A percentile compares a stretch with the other conserved stretches of the same genome.
phyloP scores from a whole-genome alignment of 2,329 filamentous ascomycete species.

The Bipolaris oryzae region DNA sequence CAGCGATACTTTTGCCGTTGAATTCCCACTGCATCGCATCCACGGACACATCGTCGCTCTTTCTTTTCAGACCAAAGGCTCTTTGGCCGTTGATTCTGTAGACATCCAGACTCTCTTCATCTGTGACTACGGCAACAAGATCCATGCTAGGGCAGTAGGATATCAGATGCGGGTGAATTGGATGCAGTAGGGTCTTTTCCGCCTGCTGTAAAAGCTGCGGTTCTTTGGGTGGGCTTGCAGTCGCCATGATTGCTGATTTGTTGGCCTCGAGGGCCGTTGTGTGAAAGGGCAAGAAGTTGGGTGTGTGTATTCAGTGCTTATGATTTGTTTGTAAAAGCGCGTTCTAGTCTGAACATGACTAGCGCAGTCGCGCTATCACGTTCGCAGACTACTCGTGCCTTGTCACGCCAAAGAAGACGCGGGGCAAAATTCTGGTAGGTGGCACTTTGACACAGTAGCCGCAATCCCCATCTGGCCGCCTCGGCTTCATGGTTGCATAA shows the following conservation, averaged over 20 bases:
- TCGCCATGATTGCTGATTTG: slow-evolving; percentile 11
- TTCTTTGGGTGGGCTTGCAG: slow-evolving; percentile 2
- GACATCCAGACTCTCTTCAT: slow-evolving; percentile 72
- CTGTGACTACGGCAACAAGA: slow-evolving; percentile 74
- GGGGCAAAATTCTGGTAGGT: not conserved
- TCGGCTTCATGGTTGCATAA: not conserved
- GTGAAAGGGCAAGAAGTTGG: not conserved
- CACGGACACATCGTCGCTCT: slow-evolving; percentile 43
- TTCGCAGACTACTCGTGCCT: slow-evolving; percentile 10
- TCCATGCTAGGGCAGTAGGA: slow-evolving; percentile 86
- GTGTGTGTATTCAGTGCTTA: slow-evolving; percentile 4
- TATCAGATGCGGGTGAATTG: slow-evolving; percentile 64
- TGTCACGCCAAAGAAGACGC: not conserved
- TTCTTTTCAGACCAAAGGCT: slow-evolving; percentile 61
- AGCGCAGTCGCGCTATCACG: slow-evolving; percentile 37
- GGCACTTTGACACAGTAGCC: not conserved
- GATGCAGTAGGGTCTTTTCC: slow-evolving; percentile 51
- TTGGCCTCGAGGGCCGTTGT: slow-evolving; percentile 16
- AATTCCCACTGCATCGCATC: slow-evolving; percentile 54
- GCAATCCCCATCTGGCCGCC: not conserved
- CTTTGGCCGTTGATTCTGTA: slow-evolving; percentile 79
- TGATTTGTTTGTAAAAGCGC: slow-evolving; percentile 26
- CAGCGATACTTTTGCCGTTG: slow-evolving; percentile 73
- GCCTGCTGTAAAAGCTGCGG: slow-evolving; percentile 46
- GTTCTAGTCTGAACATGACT: slow-evolving; percentile 23